Evolutionary conservation across 2,329 filamentous ascomycete species (phyloP).

Genomic region (Metarhizium rileyi): DNA sequence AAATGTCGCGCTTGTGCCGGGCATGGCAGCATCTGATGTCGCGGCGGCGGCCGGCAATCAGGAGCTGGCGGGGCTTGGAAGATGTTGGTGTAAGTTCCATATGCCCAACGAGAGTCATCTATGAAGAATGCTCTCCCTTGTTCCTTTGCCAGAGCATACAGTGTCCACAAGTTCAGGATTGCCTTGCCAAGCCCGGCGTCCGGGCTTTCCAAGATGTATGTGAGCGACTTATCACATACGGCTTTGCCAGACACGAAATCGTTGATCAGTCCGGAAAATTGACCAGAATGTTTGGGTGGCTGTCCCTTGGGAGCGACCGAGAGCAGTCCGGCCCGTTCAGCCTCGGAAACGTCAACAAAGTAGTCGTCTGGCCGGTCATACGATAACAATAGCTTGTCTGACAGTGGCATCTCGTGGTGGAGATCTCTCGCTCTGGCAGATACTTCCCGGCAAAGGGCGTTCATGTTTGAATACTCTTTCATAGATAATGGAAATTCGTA

Average conservation of each 20-base stretch:
- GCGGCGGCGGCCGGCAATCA: slow-evolving; percentile 60
- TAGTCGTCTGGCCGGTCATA: slow-evolving; percentile 57
- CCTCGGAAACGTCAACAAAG: slow-evolving; percentile 67
- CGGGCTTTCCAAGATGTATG: slow-evolving; percentile 62
- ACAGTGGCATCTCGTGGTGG: slow-evolving; percentile 23
- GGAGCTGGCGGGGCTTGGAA: slow-evolving; percentile 59
- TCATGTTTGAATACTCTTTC: slow-evolving; percentile 60
- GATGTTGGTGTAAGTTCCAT: slow-evolving; percentile 63
- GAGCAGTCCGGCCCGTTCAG: slow-evolving; percentile 54
- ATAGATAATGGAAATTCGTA: slow-evolving; percentile 57
- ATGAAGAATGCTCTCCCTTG: slow-evolving; percentile 74
- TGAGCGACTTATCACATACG: slow-evolving; percentile 62
- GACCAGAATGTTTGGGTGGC: slow-evolving; percentile 30
- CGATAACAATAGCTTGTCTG: slow-evolving; percentile 34
- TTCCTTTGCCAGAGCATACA: slow-evolving; percentile 67
- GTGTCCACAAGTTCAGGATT: slow-evolving; percentile 72
- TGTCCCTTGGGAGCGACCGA: slow-evolving; percentile 29
- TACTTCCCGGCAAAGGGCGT: slow-evolving; percentile 55
- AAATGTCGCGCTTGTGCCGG: slow-evolving; percentile 68
- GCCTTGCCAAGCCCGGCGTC: slow-evolving; percentile 71
- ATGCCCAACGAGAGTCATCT: slow-evolving; percentile 76
- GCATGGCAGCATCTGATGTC: slow-evolving; percentile 68
- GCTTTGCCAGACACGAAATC: slow-evolving; percentile 36
- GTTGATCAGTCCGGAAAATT: slow-evolving; percentile 38
- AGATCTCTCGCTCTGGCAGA: slow-evolving; percentile 46